Percentiles rank a stretch among this genome's conserved stretches.
These are phyloP conservation scores for Tolypocladium cylindrosporum DNA, from an alignment of 2,329 filamentous ascomycete genomes.

Conservation along the genomic window DNA sequence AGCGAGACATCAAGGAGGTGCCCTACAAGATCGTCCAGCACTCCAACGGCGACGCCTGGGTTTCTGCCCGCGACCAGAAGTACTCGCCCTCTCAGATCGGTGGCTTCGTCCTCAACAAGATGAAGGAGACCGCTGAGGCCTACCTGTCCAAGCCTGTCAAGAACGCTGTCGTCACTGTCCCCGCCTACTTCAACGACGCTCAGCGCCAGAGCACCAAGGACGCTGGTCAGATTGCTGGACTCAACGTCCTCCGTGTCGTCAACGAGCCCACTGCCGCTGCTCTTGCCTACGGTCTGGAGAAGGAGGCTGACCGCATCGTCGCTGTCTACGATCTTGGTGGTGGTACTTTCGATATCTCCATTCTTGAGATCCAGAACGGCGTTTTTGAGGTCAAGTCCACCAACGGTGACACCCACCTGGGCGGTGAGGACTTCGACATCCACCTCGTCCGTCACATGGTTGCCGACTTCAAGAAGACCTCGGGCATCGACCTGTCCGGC, in stretches of 20 bases:
- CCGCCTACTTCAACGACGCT: constrained; percentile 97
- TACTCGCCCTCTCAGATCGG: constrained; percentile 98
- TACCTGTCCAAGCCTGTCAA: constrained; percentile 85
- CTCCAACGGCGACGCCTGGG: constrained; percentile 93
- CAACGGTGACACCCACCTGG: constrained; percentile 96
- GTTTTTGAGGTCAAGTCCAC: constrained; percentile 99
- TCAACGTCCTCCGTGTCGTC: constrained; percentile 94
- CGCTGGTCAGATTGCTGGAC: constrained; percentile 88
- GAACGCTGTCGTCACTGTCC: constrained; percentile 95
- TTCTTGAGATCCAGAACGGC: constrained; percentile 94
- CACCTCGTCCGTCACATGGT: constrained; percentile 88
- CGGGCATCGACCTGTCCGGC: constrained; percentile 75
- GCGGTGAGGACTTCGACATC: constrained; percentile 98
- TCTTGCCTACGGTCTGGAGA: constrained; percentile 91
- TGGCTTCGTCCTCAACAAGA: constrained; percentile 93
- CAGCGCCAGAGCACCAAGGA: constrained; percentile 98
- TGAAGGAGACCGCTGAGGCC: constrained; percentile 96
- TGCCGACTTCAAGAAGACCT: constrained; percentile 93
- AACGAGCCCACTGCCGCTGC: constrained; percentile 97
- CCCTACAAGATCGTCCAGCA: constrained; percentile 98
- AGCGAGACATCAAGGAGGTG: constrained; percentile 94
- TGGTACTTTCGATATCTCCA: constrained; percentile 98
- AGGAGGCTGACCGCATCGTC: constrained; percentile 80
- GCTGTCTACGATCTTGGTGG: constrained; percentile 97
- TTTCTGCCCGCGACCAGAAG: constrained; percentile 84